A percentile compares a stretch with the other conserved stretches of the same genome.
Evolutionary conservation across 2,329 filamentous ascomycete species (phyloP).

Genomic region (Diaporthe sp.): DNA sequence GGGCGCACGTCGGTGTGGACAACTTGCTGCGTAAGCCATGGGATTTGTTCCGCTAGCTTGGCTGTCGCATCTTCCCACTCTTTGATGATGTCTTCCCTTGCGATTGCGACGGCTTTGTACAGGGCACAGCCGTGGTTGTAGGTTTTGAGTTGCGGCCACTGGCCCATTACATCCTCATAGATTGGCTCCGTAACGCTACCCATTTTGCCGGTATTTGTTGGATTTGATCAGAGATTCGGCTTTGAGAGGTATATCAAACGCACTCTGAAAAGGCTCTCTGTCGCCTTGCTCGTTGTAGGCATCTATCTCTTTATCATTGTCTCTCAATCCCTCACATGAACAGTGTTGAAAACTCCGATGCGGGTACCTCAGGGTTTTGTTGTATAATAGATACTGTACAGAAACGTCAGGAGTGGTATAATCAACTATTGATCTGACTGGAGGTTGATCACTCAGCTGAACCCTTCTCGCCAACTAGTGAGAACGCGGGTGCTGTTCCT

Average conservation of each 20-base stretch:
- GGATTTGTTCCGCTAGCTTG: background rate
- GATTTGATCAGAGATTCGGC: background rate
- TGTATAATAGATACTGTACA: background rate
- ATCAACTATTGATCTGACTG: background rate
- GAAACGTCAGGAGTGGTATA: background rate
- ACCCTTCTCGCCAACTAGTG: background rate
- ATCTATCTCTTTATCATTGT: background rate
- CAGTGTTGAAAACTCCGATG: background rate
- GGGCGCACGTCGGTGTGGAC: background rate
- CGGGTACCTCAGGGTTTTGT: background rate
- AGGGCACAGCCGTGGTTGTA: conserved; percentile 4
- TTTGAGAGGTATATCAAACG: background rate
- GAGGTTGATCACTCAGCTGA: background rate
- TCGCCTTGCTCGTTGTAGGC: background rate
- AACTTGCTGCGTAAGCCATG: background rate
- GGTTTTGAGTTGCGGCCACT: conserved; percentile 1
- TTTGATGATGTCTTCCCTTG: background rate
- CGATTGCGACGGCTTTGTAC: background rate
- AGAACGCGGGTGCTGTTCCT: background rate
- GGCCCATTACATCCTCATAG: conserved; percentile 1
- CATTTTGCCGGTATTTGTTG: background rate
- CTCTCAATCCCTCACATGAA: background rate
- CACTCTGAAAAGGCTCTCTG: background rate
- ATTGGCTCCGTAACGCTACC: background rate
- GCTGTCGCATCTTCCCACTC: background rate